Evolutionary conservation across 768 basidiomycete genomes (phyloP), one percentile per base, ranked within the genome.

Genomic region (Lactifluus echinatus): DNA sequence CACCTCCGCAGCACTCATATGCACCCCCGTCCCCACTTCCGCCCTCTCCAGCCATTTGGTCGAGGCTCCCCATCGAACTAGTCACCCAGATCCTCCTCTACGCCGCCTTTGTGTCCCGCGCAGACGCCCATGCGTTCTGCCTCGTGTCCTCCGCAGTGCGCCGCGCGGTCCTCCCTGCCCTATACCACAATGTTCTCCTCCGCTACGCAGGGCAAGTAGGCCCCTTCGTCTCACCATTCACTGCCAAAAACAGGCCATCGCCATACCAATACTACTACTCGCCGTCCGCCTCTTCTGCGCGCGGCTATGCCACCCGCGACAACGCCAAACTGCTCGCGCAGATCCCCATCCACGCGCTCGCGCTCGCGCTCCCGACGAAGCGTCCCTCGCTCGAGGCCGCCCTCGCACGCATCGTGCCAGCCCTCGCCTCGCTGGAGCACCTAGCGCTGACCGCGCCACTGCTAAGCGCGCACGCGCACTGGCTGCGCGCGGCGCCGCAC

Each of bases 91-190:
- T 62, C 34, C 60, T 61, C 24, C 23, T 49, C 3, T 58, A 62
- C 8, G 42, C 49, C n/a, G 63, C 63, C 21, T 62, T 52, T 52
- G 60, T 56, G 4, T 56, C 58, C 12, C 56, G 56, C 36, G 44
- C 26, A 2, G 63, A 63, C 15, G 60, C 63, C 15, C 43, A 48
- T 46, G 51, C 50, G 4, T 50, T 63, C 15, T 62, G 60, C 53
- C 61, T 63, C 50, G 63, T 63, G n/a, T 63, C 63, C 23, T 61
- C 58, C 43, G 55, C 63, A 10, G 63, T 62, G 8, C 63, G 61
- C 43, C 63, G 63, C 7, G 45, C 58, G 23, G 56, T 62, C n/a
- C 60, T 63, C 17, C 60, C 63, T 8, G 53, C 53, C 1, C 42
- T 63, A 11, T 63, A 63, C 47, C 40, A 59, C 46, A 62, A 54